Conservation (phyloP, 176 grass and related monocot genomes). For the Puccinellia tenuiflora region DNA sequence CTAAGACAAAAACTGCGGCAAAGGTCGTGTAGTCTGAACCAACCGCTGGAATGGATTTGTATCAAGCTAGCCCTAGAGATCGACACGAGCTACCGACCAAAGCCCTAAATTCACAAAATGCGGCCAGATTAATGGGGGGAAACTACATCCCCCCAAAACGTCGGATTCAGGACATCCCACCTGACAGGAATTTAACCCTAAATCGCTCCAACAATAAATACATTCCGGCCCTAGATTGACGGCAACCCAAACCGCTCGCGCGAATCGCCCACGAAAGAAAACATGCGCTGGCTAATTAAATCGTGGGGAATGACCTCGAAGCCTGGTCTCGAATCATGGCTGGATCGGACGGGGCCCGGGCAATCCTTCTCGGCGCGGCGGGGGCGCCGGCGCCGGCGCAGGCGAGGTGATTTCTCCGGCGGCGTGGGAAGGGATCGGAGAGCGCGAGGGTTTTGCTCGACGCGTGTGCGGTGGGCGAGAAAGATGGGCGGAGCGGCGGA, state of each 20-base stretch:
- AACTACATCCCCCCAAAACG: not conserved
- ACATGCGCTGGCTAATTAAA: not conserved
- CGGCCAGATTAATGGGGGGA: not conserved
- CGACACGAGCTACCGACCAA: not conserved
- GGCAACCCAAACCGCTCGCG: too few relatives aligned
- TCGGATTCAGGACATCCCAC: not conserved
- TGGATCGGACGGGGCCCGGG: not conserved
- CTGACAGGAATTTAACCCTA: not conserved
- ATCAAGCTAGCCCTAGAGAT: not conserved
- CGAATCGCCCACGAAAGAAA: not conserved
- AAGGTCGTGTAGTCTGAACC: not conserved
- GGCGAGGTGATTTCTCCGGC: not conserved
- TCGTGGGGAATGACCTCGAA: not conserved
- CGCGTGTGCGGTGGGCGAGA: not conserved
- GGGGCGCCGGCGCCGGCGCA: not conserved
- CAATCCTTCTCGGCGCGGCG: not conserved
- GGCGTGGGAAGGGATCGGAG: not conserved
- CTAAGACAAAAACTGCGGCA: not conserved
- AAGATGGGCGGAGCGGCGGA: not conserved
- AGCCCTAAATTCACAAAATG: not conserved
- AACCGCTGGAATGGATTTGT: not conserved
- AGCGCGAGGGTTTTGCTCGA: conserved; percentile 11
- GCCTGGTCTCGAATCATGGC: not conserved
- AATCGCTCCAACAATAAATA: not conserved
- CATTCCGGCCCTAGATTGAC: not conserved